Evolutionary conservation across 2,329 filamentous ascomycete genomes (phyloP), one percentile per base, ranked within the genome.

Genomic region (Venturia aucupariae): DNA sequence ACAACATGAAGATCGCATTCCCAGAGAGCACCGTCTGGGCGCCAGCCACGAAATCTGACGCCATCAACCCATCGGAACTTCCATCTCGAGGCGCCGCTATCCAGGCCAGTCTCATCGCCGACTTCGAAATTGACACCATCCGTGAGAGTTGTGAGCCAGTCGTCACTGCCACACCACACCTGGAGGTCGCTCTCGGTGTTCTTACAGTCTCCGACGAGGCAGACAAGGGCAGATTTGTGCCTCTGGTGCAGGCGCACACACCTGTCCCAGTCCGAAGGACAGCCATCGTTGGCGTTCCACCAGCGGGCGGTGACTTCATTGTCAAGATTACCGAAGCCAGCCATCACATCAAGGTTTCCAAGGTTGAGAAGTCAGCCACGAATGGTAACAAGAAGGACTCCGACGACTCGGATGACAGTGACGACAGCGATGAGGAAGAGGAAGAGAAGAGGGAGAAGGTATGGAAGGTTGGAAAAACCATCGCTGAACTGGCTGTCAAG

Each of bases 131-230:
- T 70, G 87, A 91, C 69, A 93, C 97, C 74, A 95, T 99, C 70
- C 90, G 95, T 75, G 92, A 97, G 82, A 96, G 90, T 67, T 96
- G 92, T 60, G 93, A 99, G 81, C 88, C 94, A 62, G 90, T 92
- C 74, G 92, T 99, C 68, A 97, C 93, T 41, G 93, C 92, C 19
- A 92, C 95, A 62, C 91, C 92, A 71, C 94, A 99, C 80, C 87
- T 96, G 68, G 82, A 86, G 70, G 89, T 92, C 74, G 90, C 93
- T 67, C 90, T 99, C 68, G 94, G 94, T 75, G 89, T 97, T 63
- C 83, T 96, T 68, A 85, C 87, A 70, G 79, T 85, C 65, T 80
- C 80, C 17, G 79, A 85, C 66, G 42, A 55, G 13, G 51, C 22
- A 38, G 39, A 46, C 3, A 46, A 65, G 13, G 64, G 64, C 10